Base-by-base conservation (phyloP, 495 filamentous ascomycete genomes). In the Coniosporium apollinis region DNA sequence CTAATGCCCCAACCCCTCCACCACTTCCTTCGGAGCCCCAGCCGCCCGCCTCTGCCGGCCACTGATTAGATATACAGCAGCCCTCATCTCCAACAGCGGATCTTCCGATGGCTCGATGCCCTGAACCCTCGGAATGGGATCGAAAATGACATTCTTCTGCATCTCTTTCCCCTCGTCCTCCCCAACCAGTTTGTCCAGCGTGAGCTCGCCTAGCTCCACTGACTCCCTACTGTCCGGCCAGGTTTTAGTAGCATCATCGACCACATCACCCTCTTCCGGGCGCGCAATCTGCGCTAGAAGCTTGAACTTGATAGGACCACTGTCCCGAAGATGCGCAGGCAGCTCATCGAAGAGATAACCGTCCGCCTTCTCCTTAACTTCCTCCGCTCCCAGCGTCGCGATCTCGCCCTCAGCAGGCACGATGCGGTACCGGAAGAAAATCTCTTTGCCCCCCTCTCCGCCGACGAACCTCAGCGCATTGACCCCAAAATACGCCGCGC, bases 61-160 rank as follows among this genome's bases (percentile, higher is more conserved):
- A 51, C 64, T 67, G 21, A 69, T 49, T 25, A 70, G 44, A 51
- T 72, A 70, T 17, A 71, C 44, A 3, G 51, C 57, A 5, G 66
- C 63, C 31, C 66, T 51, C 37, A 64, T 50, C 20, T 70, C 63
- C 38, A 73, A 43, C 40, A 73, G 46, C 34, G 67, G 66, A 53
- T 72, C 67, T 16, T 45, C 59, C 22, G 52, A 58, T 4, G 57
- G 37, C 38, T 70, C 65, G 8, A 72, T 48, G 0, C 67, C 67
- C 13, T 61, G 44, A 17, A 69, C 61, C 20, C 67, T 55, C 2
- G 68, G 65, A 37, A 69, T 60, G 17, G 67, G 65, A 48, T 72
- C 65, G 42, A 67, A 69, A 37, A 69, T 68, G 26, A 65, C 55
- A 20, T 52, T 42, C 51, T 67, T 64, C 54, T 64, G 58, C 52